Evolutionary conservation across 2,329 filamentous ascomycete species (phyloP), one percentile per base, ranked within the genome.

Genomic region (Monilinia aucupariae): DNA sequence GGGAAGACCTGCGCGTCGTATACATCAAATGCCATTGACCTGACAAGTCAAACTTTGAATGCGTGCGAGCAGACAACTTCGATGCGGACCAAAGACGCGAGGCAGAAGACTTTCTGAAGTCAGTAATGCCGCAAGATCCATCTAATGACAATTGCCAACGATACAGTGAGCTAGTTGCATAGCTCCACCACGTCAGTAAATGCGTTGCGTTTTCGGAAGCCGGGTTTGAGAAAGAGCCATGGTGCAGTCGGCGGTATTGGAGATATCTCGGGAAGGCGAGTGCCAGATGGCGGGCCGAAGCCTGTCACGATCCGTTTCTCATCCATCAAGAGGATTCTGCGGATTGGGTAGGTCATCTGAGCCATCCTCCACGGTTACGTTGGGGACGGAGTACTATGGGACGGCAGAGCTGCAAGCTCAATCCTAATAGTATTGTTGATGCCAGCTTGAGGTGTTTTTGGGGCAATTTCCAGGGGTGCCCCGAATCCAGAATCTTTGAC

Each of bases 361-460:
- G 41, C 41, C 5, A 47, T 47, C 20, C 10, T 32, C 20, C 30
- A 47, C n/a, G 30, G 47, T 32, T 34, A 12, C 5, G 30, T 30
- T 34, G 27, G 53, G 41, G 39, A 56, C 32, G 20, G 13, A 47
- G 45, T 45, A 39, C 41, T 34, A 47, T 22, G 41, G 22, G n/a
- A 25, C 41, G 54, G 54, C 54, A 34, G 54, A 58, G 54, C 41
- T 58, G 54, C 54, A 47, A 15, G 15, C 25, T 56, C 27, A 32
- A 15, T 47, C 27, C 41, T 41, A 58, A 58, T 58, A 47, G 27
- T 25, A 9, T 47, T 37, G n/a, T 34, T 34, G 41, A 58, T 58
- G 41, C 54, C 34, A 58, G 43, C 27, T 47, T 37, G n/a, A 47
- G 34, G 27, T 34, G 27, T 30, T 47, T 45, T 47, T 47, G 25